Conservation (phyloP, 768 basidiomycete species). For the Tulasnella sp. region DNA sequence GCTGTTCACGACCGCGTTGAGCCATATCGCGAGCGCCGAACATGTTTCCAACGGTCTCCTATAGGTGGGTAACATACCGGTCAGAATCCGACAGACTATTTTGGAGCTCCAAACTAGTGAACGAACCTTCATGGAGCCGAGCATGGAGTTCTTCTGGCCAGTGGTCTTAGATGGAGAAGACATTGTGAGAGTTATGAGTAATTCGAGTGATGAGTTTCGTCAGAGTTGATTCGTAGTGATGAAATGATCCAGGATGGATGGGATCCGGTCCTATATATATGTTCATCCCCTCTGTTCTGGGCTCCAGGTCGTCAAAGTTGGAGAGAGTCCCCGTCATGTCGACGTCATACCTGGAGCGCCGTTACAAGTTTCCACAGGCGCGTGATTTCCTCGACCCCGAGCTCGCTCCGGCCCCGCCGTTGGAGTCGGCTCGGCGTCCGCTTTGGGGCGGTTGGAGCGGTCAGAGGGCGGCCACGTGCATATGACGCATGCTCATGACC, state of each 20-base stretch:
- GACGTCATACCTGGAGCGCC: slow-evolving; percentile 3
- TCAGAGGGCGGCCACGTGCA: not conserved
- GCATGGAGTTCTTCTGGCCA: slow-evolving; percentile 3
- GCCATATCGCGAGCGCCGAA: slow-evolving; percentile 4
- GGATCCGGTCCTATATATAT: not conserved
- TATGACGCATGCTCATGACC: not conserved
- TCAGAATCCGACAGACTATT: not conserved
- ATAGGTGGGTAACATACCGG: not conserved
- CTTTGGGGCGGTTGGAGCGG: slow-evolving; percentile 9
- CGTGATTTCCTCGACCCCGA: not conserved
- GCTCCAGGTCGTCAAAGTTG: not conserved
- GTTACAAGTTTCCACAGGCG: slow-evolving; percentile 9
- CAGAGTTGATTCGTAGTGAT: not conserved
- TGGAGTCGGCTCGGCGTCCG: not conserved
- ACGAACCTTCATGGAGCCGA: slow-evolving; percentile 7
- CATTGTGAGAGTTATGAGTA: not conserved
- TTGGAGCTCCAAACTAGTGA: no score
- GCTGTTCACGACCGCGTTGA: slow-evolving; percentile 34
- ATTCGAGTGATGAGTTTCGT: not conserved
- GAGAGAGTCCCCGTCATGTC: not conserved
- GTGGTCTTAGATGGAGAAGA: slow-evolving; percentile 1
- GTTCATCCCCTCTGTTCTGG: not conserved
- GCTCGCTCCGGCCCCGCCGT: not conserved
- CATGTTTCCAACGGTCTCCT: not conserved
- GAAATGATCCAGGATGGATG: no score